phyloP scores from a whole-genome alignment of 176 grass and related monocot species.

The Avena insularis region DNA sequence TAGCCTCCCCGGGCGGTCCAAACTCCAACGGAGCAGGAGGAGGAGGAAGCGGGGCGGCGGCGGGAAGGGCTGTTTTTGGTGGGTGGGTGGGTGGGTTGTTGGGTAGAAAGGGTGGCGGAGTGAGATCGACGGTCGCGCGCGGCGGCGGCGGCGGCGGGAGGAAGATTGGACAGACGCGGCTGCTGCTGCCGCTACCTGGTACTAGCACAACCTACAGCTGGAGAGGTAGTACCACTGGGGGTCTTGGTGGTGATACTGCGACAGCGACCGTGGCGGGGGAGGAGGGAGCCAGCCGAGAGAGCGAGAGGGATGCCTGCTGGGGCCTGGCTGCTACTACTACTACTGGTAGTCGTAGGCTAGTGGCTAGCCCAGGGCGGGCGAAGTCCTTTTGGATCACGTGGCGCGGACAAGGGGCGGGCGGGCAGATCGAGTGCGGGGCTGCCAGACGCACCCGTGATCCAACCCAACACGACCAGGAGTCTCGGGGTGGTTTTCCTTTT shows the following conservation, averaged over 20 bases:
- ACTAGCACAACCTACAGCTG: conserved; percentile 4
- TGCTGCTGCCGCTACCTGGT: neutral
- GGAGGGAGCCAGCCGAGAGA: neutral
- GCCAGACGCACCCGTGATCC: neutral
- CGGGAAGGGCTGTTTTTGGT: neutral
- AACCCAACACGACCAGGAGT: neutral
- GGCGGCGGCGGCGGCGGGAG: conserved; percentile 5
- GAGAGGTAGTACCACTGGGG: neutral
- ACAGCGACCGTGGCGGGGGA: conserved; percentile 13
- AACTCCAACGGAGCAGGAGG: neutral
- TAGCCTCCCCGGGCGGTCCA: neutral
- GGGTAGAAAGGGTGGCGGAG: neutral
- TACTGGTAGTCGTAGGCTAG: too few species aligned
- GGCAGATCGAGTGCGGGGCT: neutral
- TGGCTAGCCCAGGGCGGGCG: neutral
- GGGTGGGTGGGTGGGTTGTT: neutral
- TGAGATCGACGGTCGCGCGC: neutral
- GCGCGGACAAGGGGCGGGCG: neutral
- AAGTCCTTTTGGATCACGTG: conserved; percentile 31
- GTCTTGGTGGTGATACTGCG: neutral
- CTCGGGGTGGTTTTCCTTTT: neutral
- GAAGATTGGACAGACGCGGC: neutral
- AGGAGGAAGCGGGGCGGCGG: neutral
- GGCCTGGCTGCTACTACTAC: neutral
- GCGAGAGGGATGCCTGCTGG: neutral